These are phyloP conservation scores for Globisporangium barbulae DNA, from an alignment of 352 stramenopile genomes.

Conservation along the genomic window DNA sequence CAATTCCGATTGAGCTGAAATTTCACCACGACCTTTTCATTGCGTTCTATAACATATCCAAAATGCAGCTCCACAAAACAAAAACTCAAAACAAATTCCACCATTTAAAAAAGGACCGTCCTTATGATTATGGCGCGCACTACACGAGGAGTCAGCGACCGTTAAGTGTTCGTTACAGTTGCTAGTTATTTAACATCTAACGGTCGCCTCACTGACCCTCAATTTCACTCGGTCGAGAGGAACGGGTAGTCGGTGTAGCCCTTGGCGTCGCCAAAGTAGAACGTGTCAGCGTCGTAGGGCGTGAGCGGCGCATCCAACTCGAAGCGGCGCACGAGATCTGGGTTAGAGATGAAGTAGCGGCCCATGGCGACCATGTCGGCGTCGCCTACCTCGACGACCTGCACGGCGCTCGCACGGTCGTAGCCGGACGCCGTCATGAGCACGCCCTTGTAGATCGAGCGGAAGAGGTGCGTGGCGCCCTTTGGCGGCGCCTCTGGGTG, in stretches of 20 bases:
- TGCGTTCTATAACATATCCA: no score
- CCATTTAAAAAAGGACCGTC: no score
- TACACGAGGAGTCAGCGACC: no score
- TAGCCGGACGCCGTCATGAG: conserved; percentile 39
- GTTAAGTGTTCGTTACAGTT: not conserved
- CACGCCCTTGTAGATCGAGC: conserved; percentile 37
- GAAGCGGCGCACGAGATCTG: conserved; percentile 40
- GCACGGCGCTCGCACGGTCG: conserved; percentile 23
- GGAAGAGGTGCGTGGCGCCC: conserved; percentile 40
- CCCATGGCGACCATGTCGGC: conserved; percentile 45
- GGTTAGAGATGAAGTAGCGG: conserved; percentile 52
- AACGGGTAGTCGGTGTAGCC: conserved; percentile 39
- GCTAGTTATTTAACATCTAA: no score
- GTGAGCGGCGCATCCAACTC: conserved; percentile 25
- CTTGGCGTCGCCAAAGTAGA: conserved; percentile 24
- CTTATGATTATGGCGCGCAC: no score
- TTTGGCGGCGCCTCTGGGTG: conserved; percentile 29
- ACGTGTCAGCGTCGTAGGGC: conserved; percentile 24
- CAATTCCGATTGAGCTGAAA: no score
- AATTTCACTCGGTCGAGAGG: not conserved
- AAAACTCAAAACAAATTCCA: no score
- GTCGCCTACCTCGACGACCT: conserved; percentile 23
- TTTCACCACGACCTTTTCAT: no score
- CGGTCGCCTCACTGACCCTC: not conserved
- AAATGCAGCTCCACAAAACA: no score